Base-by-base conservation (phyloP, 495 filamentous ascomycete genomes). In the Neurospora sp. region DNA sequence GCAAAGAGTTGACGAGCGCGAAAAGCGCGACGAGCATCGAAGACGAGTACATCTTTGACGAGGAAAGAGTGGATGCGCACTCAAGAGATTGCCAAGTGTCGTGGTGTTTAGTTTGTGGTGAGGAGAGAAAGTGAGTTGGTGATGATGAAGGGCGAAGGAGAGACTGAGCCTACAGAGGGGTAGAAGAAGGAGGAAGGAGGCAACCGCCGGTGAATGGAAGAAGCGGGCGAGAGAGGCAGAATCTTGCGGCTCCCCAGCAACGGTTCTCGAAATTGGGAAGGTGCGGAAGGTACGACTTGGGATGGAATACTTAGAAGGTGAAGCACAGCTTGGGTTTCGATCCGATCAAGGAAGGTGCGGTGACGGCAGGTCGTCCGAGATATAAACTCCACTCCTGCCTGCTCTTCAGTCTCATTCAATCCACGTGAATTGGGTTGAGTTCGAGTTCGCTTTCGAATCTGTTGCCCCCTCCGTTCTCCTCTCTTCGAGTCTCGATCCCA, bases 21-120 rank as follows among this genome's bases (percentile, higher is more conserved):
- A 31, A 70, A 39, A 77, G 68, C 53, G 73, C 75, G 69, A 20
- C 42, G 22, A 71, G 27, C 38, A 27, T 59, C 35, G 69, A 71
- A 7, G 72, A 68, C 22, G 40, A 35, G 53, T 65, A 38, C 74
- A 75, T 75, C 6, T 70, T 27, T 17, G 16, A 22, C 40, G 45
- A 6, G 48, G 59, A 39, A 38, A 20, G 40, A 39, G 68, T 40
- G 35, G n/a, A 14, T 3, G 35, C 12, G 68, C 53, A 3, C 27
- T 35, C 0, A 17, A 65, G 7, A 4, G 31, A 35, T 17, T 14
- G 8, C 7, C 27, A 27, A 16, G 12, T 65, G 12, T 35, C 3
- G 53, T 27, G 27, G 1, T 65, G 14, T 31, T 8, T 5, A 35
- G 22, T 16, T 65, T 31, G 22, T 65, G 12, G 6, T 35, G 31